Evolutionary conservation across 352 stramenopile species (phyloP).

Genomic region (Globisporangium emineosum): DNA sequence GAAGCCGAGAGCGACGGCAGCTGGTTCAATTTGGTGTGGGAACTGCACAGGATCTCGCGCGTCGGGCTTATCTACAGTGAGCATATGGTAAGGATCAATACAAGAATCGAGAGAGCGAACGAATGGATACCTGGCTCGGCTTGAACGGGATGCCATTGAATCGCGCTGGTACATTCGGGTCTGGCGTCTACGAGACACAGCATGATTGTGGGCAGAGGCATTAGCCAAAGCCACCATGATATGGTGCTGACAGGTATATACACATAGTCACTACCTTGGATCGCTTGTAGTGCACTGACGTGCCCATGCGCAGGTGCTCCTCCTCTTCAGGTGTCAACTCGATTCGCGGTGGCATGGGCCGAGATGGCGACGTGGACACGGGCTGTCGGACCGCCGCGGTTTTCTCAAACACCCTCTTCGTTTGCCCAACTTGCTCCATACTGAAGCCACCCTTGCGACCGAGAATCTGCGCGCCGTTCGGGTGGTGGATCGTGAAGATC

Average conservation of each 20-base stretch:
- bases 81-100: too few relatives aligned
- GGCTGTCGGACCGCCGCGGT: background rate
- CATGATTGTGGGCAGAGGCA: background rate
- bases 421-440: conserved; percentile 17
- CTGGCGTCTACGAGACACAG: conserved; percentile 26
- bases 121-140: conserved; percentile 48
- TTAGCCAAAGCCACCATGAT: conserved; percentile 6
- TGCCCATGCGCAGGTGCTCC: conserved; percentile 13
- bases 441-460: conserved; percentile 26
- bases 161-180: conserved; percentile 53
- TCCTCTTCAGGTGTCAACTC: conserved; percentile 11
- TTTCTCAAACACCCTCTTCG: conserved; percentile 21
- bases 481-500: conserved; percentile 52
- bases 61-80: conserved; percentile 48
- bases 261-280: background rate
- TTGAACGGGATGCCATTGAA: conserved; percentile 67
- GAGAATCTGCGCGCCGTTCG: conserved; percentile 25
- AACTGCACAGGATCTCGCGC: conserved; percentile 45
- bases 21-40: conserved; percentile 48
- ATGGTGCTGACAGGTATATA: background rate
- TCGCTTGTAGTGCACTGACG: conserved; percentile 14
- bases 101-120: too few relatives aligned
- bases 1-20: conserved; percentile 35
- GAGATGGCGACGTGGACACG: background rate
- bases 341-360: background rate